phyloP scores from a whole-genome alignment of 202 grass and related monocot species.

The Schoenoplectus tabernaemontani region DNA sequence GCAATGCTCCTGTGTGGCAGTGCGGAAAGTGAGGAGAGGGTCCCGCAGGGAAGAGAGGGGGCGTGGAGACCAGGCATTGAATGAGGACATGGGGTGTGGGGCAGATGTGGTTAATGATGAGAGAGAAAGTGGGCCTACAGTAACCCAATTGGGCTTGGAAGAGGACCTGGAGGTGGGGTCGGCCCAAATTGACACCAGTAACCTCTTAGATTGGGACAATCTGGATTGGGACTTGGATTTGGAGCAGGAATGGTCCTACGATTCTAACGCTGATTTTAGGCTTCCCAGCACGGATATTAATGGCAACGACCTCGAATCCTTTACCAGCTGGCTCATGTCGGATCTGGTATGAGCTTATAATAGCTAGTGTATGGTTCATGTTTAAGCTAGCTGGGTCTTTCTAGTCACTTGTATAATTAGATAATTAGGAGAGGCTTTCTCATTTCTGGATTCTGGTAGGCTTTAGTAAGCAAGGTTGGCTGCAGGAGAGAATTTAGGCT shows the following conservation, averaged over 20 bases:
- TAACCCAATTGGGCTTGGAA: background rate
- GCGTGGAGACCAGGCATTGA: background rate
- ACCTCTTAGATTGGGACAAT: slow-evolving; percentile 63
- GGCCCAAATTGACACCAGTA: slow-evolving; percentile 25
- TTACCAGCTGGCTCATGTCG: slow-evolving; percentile 55
- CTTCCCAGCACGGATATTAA: background rate
- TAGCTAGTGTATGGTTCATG: background rate
- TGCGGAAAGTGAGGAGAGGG: background rate
- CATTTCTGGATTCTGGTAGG: slow-evolving; percentile 14
- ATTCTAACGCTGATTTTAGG: background rate
- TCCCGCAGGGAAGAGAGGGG: background rate
- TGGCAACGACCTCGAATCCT: slow-evolving; percentile 38
- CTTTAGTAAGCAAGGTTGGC: background rate
- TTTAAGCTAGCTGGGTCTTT: background rate
- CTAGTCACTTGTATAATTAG: background rate
- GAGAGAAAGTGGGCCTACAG: background rate
- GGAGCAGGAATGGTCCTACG: slow-evolving; percentile 15
- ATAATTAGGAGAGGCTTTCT: slow-evolving; percentile 8
- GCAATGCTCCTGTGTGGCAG: background rate
- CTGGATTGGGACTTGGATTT: slow-evolving; percentile 44
- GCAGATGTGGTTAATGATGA: background rate
- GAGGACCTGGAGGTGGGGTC: background rate
- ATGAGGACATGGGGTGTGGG: slow-evolving; percentile 4
- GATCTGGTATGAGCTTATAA: slow-evolving; percentile 25
- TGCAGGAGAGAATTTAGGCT: background rate